A percentile compares a stretch with the other conserved stretches of the same genome.
phyloP scores from a whole-genome alignment of 352 stramenopile species.

The Phytophthora sp. region DNA sequence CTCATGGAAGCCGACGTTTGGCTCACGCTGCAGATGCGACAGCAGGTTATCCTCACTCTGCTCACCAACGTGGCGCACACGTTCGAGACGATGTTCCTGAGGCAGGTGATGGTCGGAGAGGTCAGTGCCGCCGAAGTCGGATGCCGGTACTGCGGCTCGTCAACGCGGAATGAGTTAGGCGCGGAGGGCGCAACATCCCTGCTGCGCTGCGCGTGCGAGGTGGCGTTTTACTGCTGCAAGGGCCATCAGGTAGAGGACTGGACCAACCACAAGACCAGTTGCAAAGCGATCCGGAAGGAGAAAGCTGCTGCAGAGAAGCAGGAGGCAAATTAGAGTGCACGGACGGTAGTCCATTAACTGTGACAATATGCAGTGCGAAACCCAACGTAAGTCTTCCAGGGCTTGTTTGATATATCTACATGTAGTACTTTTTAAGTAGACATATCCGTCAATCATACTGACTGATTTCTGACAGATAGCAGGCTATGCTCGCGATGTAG shows the following conservation, averaged over 20 bases:
- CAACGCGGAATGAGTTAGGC: conserved; percentile 37
- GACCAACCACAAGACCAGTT: conserved; percentile 78
- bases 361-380: conserved; percentile 12
- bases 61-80: conserved; percentile 85
- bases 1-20: conserved; percentile 87
- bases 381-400: background rate
- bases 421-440: background rate
- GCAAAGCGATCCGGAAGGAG: conserved; percentile 70
- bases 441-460: background rate
- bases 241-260: conserved; percentile 86
- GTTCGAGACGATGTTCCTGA: conserved; percentile 85
- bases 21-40: conserved; percentile 86
- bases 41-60: conserved; percentile 81
- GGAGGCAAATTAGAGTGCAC: conserved; percentile 10
- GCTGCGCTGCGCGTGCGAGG: conserved; percentile 75
- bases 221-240: conserved; percentile 86
- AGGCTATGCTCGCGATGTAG: conserved; percentile 18
- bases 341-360: background rate
- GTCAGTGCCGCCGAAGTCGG: conserved; percentile 65
- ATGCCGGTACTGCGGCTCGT: conserved; percentile 71
- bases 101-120: conserved; percentile 72
- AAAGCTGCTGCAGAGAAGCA: conserved; percentile 19
- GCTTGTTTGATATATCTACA: no score
- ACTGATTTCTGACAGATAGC: conserved; percentile 1
- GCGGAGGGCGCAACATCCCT: conserved; percentile 34